Conservation (phyloP, 352 stramenopile species). For the Phytophthora rubi region DNA sequence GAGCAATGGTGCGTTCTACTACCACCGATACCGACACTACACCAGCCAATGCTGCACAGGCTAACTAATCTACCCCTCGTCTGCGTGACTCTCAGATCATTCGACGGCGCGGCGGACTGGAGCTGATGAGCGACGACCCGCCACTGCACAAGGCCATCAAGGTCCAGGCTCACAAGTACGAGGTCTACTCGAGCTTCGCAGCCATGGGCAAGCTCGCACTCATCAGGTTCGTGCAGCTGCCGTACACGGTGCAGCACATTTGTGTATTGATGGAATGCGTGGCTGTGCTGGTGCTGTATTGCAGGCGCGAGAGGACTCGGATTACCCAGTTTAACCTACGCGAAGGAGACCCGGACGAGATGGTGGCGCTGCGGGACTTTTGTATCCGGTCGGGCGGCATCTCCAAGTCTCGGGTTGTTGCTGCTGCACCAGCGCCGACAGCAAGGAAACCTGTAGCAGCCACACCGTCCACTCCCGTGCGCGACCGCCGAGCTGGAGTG, state of each 20-base stretch:
- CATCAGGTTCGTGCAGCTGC: slow-evolving; percentile 48
- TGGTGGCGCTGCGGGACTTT: slow-evolving; percentile 59
- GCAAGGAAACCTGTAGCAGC: slow-evolving; percentile 15
- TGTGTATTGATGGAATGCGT: neutral
- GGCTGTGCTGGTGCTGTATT: neutral
- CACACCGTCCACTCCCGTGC: slow-evolving; percentile 6
- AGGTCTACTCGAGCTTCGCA: slow-evolving; percentile 77
- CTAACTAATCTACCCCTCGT: neutral
- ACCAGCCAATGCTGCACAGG: neutral
- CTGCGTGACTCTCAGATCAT: slow-evolving; percentile 37
- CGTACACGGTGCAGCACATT: neutral
- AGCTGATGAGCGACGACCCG: slow-evolving; percentile 58
- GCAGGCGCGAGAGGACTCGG: slow-evolving; percentile 50
- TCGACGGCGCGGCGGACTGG: slow-evolving; percentile 58
- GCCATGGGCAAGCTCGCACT: slow-evolving; percentile 68
- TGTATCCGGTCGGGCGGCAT: slow-evolving; percentile 55
- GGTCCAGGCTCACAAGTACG: slow-evolving; percentile 52
- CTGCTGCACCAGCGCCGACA: slow-evolving; percentile 31
- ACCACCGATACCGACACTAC: neutral
- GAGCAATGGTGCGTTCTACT: slow-evolving; percentile 32
- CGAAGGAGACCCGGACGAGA: slow-evolving; percentile 44
- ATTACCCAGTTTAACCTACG: slow-evolving; percentile 77
- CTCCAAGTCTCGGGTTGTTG: slow-evolving; percentile 31
- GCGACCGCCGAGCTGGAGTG: slow-evolving; percentile 14
- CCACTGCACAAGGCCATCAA: slow-evolving; percentile 61